Evolutionary conservation across 441 rosid genomes (phyloP).

Genomic region (Arabidopsis lyrata): DNA sequence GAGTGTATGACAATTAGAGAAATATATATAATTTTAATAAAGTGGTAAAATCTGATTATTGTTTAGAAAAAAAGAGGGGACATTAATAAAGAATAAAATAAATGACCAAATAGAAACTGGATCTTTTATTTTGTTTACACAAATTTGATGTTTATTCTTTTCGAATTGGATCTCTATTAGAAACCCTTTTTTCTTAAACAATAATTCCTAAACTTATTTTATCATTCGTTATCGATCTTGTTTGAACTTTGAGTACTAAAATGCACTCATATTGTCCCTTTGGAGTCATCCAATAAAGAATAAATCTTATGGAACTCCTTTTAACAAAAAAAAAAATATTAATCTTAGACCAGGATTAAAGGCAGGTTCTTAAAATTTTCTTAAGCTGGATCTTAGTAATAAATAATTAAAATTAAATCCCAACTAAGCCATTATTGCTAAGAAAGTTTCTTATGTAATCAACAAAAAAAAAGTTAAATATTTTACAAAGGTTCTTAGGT

Average conservation of each 20-base stretch:
- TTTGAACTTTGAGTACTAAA: neutral
- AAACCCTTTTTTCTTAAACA: neutral
- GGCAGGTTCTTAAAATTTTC: no score
- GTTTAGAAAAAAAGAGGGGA: neutral
- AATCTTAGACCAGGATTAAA: no score
- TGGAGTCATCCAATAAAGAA: neutral
- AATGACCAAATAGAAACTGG: neutral
- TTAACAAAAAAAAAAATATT: no score
- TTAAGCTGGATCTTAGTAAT: no score
- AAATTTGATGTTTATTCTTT: neutral
- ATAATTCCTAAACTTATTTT: neutral
- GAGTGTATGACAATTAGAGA: no score
- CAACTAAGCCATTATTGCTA: no score
- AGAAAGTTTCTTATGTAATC: no score
- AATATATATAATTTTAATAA: neutral
- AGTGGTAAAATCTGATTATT: neutral
- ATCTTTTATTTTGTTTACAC: neutral
- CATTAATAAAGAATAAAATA: neutral
- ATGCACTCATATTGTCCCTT: neutral
- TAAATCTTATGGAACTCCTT: neutral
- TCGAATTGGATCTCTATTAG: neutral
- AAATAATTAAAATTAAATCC: no score
- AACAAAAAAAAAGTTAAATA: no score
- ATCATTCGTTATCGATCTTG: neutral
- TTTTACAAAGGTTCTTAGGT: no score